Evolutionary conservation across 129 eudicot genomes (phyloP).

Genomic region (Artemisia annua): DNA sequence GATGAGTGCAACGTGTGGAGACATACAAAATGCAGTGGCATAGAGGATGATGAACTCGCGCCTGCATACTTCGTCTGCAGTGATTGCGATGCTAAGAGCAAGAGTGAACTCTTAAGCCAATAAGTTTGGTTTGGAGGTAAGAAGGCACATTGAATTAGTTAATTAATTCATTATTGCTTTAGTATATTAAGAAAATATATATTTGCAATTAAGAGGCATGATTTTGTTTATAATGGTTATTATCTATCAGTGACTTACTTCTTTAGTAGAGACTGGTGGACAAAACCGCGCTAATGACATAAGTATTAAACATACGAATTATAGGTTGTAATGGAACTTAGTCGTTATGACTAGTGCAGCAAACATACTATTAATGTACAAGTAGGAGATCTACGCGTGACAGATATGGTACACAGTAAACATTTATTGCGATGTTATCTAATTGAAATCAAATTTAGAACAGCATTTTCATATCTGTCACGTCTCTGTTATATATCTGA

Average conservation of each 20-base stretch:
- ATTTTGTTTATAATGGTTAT: too few species aligned
- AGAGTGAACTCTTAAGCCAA: slow-evolving; percentile 35
- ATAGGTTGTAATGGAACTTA: too few species aligned
- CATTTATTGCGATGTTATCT: too few species aligned
- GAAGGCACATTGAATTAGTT: slow-evolving; percentile 4
- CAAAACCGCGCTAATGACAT: too few species aligned
- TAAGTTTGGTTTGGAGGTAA: slow-evolving; percentile 13
- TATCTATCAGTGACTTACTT: background rate
- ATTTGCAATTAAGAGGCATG: slow-evolving; percentile 4
- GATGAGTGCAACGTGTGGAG: slow-evolving; percentile 65
- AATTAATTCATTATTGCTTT: slow-evolving; percentile 23
- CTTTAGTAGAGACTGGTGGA: background rate
- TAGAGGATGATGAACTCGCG: slow-evolving; percentile 50
- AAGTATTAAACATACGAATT: too few species aligned
- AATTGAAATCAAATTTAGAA: too few species aligned
- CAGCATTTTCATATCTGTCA: too few species aligned
- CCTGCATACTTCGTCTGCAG: slow-evolving; percentile 46
- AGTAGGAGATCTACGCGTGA: too few species aligned
- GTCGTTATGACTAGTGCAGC: too few species aligned
- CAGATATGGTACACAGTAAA: too few species aligned
- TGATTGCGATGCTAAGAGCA: slow-evolving; percentile 35
- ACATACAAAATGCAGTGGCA: slow-evolving; percentile 56
- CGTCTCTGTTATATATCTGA: too few species aligned
- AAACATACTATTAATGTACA: too few species aligned
- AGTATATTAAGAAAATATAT: background rate